These are phyloP conservation scores for Wickerhamiella cacticola DNA, from an alignment of 805 yeast genomes.

Conservation along the genomic window DNA sequence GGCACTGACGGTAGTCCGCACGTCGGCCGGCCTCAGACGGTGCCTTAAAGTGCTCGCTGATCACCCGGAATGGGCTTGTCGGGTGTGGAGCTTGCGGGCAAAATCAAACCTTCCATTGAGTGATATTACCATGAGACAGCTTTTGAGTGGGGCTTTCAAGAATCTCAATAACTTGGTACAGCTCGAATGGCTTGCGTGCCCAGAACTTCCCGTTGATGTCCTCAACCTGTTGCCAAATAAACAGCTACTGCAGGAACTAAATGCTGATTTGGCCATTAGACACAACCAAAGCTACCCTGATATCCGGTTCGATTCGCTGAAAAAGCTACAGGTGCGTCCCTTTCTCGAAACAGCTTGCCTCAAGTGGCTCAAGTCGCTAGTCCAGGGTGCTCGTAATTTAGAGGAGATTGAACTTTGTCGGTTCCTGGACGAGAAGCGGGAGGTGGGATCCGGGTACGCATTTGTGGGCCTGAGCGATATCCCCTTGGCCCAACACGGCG, in stretches of 20 bases:
- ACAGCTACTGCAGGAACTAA: conserved; percentile 14
- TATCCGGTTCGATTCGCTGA: conserved; percentile 18
- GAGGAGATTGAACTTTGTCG: conserved; percentile 20
- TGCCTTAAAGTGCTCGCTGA: conserved; percentile 22
- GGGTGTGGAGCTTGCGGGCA: conserved; percentile 19
- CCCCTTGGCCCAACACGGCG: neutral
- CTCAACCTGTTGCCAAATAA: conserved; percentile 19
- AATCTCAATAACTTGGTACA: conserved; percentile 19
- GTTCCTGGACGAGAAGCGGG: conserved; percentile 18
- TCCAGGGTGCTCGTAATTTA: conserved; percentile 12
- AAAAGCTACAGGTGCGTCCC: conserved; percentile 22
- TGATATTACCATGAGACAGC: conserved; percentile 22
- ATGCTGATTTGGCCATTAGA: conserved; percentile 20
- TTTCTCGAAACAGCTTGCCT: conserved; percentile 19
- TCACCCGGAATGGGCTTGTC: conserved; percentile 14
- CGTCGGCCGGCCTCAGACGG: conserved; percentile 26
- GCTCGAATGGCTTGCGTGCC: conserved; percentile 29
- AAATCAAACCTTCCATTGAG: conserved; percentile 22
- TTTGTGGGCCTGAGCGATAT: conserved; percentile 21
- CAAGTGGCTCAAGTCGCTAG: conserved; percentile 17
- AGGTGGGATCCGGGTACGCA: conserved; percentile 25
- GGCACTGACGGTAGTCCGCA: conserved; percentile 24
- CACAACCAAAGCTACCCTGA: conserved; percentile 17
- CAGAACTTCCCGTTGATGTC: conserved; percentile 25
- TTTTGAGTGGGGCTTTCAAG: conserved; percentile 18